Conservation (phyloP, 2,329 filamentous ascomycete species). For the Beauveria sp. region DNA sequence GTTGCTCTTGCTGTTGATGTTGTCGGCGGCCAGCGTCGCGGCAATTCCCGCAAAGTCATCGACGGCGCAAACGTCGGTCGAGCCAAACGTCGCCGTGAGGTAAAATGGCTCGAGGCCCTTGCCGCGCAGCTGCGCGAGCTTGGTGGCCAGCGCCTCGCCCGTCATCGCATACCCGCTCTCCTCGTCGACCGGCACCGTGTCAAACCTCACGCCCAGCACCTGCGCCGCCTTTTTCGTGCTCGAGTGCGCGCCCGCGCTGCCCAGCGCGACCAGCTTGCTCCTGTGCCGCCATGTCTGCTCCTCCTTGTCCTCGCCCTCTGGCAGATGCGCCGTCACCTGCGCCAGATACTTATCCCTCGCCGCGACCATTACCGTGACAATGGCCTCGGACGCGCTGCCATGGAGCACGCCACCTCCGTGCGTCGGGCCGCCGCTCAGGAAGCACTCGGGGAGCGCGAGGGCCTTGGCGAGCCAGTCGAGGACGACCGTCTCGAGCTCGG, state of each 20-base stretch:
- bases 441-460: slow-evolving; percentile 65
- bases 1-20: background rate
- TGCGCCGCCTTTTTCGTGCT: slow-evolving; percentile 81
- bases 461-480: slow-evolving; percentile 85
- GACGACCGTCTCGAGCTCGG: slow-evolving; percentile 87
- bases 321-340: slow-evolving; percentile 45
- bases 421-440: slow-evolving; percentile 60
- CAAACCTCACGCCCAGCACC: slow-evolving; percentile 78
- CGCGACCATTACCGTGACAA: slow-evolving; percentile 80
- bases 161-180: slow-evolving; percentile 64
- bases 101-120: slow-evolving; percentile 79
- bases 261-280: slow-evolving; percentile 63
- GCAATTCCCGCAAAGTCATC: slow-evolving; percentile 72
- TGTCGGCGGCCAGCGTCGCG: slow-evolving; percentile 29
- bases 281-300: slow-evolving; percentile 53
- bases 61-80: slow-evolving; percentile 79
- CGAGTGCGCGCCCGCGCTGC: slow-evolving; percentile 72
- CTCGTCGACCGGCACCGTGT: slow-evolving; percentile 55
- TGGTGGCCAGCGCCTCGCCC: slow-evolving; percentile 50
- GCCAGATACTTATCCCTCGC: slow-evolving; percentile 73
- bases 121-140: slow-evolving; percentile 56
- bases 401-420: slow-evolving; percentile 88
- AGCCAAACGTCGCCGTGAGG: slow-evolving; percentile 75
- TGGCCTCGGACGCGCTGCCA: slow-evolving; percentile 79
- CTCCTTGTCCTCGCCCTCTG: slow-evolving; percentile 57